A percentile compares a stretch with the other conserved stretches of the same genome.
Evolutionary conservation across 2,329 filamentous ascomycete species (phyloP).

Genomic region (Neocatenulostroma microsporum): DNA sequence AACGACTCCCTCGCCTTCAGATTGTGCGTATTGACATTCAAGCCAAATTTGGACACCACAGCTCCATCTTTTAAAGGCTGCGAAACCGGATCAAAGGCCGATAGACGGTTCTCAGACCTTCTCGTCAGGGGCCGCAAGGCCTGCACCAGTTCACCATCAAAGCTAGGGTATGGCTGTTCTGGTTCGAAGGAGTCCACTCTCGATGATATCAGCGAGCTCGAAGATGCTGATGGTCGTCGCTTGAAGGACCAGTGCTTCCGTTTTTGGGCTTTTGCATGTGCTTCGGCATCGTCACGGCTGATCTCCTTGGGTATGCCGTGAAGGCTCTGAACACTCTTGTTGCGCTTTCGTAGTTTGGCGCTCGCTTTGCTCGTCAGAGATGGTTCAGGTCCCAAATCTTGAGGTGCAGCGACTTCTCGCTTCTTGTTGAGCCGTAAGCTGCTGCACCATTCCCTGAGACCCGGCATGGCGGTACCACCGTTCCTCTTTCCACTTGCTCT

Average conservation of each 20-base stretch:
- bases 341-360: constrained; percentile 3
- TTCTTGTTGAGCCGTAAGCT: constrained; percentile 2
- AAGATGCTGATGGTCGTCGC: background rate
- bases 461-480: constrained; percentile 1
- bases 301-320: background rate
- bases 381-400: background rate
- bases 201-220: background rate
- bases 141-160: constrained; percentile 1
- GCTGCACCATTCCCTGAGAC: constrained; percentile 3
- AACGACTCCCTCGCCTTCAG: background rate
- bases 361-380: constrained; percentile 3
- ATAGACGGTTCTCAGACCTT: background rate
- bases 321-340: background rate
- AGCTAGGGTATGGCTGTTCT: background rate
- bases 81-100: background rate
- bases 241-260: background rate
- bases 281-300: background rate
- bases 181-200: constrained; percentile 1
- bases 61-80: background rate
- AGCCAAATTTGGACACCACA: constrained; percentile 1
- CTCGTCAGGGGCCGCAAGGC: background rate
- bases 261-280: background rate
- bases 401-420: background rate
- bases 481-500: background rate
- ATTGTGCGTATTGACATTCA: background rate